phyloP scores from a whole-genome alignment of 1,139 yeast genomes.

The Groenewaldozyma auringiensis region DNA sequence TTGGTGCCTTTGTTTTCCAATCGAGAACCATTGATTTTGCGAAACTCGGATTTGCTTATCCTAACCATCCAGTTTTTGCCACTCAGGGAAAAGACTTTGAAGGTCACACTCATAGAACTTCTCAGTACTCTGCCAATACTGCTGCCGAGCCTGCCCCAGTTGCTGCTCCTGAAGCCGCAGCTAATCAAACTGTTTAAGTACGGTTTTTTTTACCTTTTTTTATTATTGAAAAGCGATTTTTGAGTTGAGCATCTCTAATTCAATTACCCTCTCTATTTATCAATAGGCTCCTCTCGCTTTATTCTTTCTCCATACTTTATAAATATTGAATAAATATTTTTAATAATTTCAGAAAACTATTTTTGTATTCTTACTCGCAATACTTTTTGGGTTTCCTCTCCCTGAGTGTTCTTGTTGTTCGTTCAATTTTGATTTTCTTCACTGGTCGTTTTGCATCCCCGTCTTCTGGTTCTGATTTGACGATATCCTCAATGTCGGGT shows the following conservation, averaged over 20 bases:
- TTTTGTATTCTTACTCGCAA: too few relatives aligned
- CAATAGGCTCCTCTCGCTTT: background rate
- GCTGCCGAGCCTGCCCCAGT: constrained; percentile 10
- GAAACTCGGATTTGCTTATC: constrained; percentile 17
- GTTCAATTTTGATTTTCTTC: background rate
- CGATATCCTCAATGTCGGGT: background rate
- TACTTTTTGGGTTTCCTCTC: too few relatives aligned
- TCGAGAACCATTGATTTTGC: constrained; percentile 18
- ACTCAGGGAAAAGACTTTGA: constrained; percentile 13
- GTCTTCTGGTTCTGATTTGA: background rate
- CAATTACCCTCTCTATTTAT: too few relatives aligned
- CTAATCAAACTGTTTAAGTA: constrained; percentile 5
- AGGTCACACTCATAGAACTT: constrained; percentile 4
- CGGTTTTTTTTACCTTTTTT: background rate
- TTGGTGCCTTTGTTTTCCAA: constrained; percentile 27
- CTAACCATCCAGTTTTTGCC: constrained; percentile 19
- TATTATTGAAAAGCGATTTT: background rate
- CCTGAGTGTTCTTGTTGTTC: background rate
- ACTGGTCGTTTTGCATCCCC: background rate
- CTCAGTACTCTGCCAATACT: constrained; percentile 17
- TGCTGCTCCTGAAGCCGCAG: constrained; percentile 8
- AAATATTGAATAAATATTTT: too few relatives aligned
- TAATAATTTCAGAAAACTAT: too few relatives aligned
- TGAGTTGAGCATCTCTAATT: constrained; percentile 2
- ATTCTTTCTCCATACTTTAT: too few relatives aligned